Evolutionary conservation across 768 basidiomycete species (phyloP), one percentile per base, ranked within the genome.

Genomic region (Lyophyllum shimeji): DNA sequence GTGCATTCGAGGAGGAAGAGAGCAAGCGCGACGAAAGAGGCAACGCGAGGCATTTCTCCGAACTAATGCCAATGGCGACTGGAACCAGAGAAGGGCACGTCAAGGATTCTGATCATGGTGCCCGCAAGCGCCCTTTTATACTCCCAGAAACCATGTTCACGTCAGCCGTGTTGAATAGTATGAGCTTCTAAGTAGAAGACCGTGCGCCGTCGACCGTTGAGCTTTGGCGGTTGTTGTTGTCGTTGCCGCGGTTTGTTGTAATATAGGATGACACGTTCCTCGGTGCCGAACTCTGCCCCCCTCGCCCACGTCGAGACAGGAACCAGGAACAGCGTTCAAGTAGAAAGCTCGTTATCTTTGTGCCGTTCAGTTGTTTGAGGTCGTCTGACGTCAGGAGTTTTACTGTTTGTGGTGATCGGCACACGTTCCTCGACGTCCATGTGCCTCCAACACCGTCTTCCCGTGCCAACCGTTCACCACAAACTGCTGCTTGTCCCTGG

Each of bases 381-480:
- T n/a, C n/a, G n/a, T n/a, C n/a, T n/a, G n/a, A n/a, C n/a, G n/a
- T n/a, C n/a, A n/a, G n/a, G n/a, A n/a, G n/a, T n/a, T n/a, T n/a
- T n/a, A n/a, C n/a, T n/a, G 7, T 11, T 17, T 13, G 34, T 37
- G 7, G 15, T 13, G 34, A 37, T 37, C 34, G 34, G 15, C 37
- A 37, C 53, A 55, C 47, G 53, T 55, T 55, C 25, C 27, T 54
- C 37, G n/a, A 23, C 20, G 15, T n/a, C 52, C 34, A 34, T 46
- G 7, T 25, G 33, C 29, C 18, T 24, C 29, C 24, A 25, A 7
- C 27, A 2, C 20, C 52, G 23, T 8, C 20, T 44, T 13, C 27
- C 27, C 29, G 9, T n/a, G 39, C n/a, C 15, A 7, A n/a, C 2
- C 11, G 15, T 7, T 18, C 11, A 18, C 11, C 34, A 37, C 4